Conservation (phyloP, 1,139 yeast genomes). For the Hyphopichia fennica region DNA sequence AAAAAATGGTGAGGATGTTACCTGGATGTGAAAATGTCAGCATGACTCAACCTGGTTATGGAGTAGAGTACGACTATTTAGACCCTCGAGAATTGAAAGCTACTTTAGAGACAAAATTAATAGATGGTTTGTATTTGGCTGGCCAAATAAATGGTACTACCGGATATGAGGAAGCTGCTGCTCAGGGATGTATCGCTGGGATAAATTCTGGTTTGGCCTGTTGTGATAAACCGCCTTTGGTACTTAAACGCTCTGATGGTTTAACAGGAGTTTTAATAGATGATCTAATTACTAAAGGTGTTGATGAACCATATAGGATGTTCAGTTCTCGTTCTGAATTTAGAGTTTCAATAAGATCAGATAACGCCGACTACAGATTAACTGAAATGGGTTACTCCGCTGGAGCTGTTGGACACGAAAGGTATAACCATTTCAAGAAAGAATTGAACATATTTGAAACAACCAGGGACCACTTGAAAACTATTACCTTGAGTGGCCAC, state of each 20-base stretch:
- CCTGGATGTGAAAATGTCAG: conserved; percentile 86
- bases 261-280: conserved; percentile 91
- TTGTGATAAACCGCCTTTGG: conserved; percentile 45
- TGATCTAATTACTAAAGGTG: conserved; percentile 93
- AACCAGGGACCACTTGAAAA: conserved; percentile 46
- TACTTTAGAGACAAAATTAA: conserved; percentile 79
- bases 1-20: conserved; percentile 67
- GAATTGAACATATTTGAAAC: conserved; percentile 50
- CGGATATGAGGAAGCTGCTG: conserved; percentile 98
- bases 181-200: conserved; percentile 96
- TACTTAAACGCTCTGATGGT: conserved; percentile 75
- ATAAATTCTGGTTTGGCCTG: conserved; percentile 77
- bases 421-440: conserved; percentile 51
- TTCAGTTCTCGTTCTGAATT: conserved; percentile 95
- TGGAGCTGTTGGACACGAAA: conserved; percentile 65
- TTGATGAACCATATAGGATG: conserved; percentile 97
- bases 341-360: conserved; percentile 84
- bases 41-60: conserved; percentile 95
- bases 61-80: conserved; percentile 95
- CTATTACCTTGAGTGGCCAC: conserved; percentile 49
- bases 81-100: conserved; percentile 85
- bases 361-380: conserved; percentile 86
- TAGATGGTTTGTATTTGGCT: conserved; percentile 80
- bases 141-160: conserved; percentile 99
- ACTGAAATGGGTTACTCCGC: conserved; percentile 65